Evolutionary conservation across 257 asterid genomes (phyloP).

Genomic region (Echium plantagineum): DNA sequence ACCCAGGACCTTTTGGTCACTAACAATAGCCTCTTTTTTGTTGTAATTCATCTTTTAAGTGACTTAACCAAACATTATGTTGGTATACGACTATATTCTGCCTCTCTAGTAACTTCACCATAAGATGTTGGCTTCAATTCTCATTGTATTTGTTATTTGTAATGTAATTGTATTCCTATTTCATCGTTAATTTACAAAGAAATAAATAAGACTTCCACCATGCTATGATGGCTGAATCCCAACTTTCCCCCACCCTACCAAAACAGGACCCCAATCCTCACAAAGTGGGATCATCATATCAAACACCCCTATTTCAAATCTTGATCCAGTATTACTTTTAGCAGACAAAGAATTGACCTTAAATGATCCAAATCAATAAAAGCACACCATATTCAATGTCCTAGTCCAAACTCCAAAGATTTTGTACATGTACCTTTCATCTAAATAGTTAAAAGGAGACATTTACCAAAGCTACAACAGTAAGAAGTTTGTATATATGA

Average conservation of each 20-base stretch:
- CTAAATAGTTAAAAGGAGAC: no score
- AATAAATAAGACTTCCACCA: no score
- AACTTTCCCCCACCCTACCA: slow-evolving; percentile 2
- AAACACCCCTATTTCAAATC: slow-evolving; percentile 36
- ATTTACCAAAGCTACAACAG: not conserved
- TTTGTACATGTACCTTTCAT: no score
- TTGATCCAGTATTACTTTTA: slow-evolving; percentile 57
- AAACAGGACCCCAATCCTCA: no score
- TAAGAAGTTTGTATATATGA: slow-evolving; percentile 6
- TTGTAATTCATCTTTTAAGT: no score
- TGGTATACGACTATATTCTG: not conserved
- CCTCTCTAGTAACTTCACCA: slow-evolving; percentile 7
- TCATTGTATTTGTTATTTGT: no score
- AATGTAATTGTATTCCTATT: no score
- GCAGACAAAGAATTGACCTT: slow-evolving; percentile 63
- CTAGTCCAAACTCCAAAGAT: no score
- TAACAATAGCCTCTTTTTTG: no score
- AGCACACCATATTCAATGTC: slow-evolving; percentile 12
- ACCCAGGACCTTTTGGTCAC: no score
- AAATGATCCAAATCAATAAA: slow-evolving; percentile 68
- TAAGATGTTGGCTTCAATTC: no score
- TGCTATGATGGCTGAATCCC: not conserved
- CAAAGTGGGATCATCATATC: slow-evolving; percentile 15
- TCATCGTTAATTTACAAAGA: no score
- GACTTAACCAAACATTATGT: not conserved